These are phyloP conservation scores for Trapa incisa DNA, from an alignment of 345 rosid species.

Conservation along the genomic window DNA sequence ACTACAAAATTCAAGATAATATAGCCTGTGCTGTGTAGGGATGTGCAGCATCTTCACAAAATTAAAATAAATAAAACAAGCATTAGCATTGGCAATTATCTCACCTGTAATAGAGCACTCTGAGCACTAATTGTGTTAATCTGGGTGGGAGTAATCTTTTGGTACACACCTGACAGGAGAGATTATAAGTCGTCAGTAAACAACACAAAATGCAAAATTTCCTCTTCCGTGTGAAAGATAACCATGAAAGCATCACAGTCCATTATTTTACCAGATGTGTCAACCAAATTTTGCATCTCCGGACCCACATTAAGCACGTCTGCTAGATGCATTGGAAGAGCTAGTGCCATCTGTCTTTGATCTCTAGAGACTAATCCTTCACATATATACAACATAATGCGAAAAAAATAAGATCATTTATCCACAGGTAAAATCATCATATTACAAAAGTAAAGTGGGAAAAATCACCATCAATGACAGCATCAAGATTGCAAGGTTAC, in stretches of 20 bases:
- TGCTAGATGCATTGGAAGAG: constrained; percentile 77
- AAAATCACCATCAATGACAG: not conserved
- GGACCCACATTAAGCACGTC: constrained; percentile 52
- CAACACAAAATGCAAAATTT: not conserved
- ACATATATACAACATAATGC: constrained; percentile 4
- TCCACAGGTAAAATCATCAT: not conserved
- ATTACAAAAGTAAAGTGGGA: not conserved
- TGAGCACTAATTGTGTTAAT: constrained; percentile 47
- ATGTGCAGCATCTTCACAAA: not conserved
- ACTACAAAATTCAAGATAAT: not conserved
- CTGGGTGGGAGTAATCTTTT: constrained; percentile 44
- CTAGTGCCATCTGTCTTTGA: constrained; percentile 63
- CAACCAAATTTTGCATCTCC: constrained; percentile 42
- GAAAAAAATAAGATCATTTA: not conserved
- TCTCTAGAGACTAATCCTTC: constrained; percentile 66
- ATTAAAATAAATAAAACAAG: not conserved
- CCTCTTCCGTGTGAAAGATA: not conserved
- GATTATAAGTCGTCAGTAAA: constrained; percentile 2
- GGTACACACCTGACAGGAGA: constrained; percentile 44
- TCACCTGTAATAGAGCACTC: constrained; percentile 67
- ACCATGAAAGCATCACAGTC: constrained; percentile 4
- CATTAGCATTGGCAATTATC: constrained; percentile 2
- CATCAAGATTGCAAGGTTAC: not conserved
- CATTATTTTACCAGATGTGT: constrained; percentile 37
- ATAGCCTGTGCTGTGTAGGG: not conserved